A percentile compares a stretch with the other conserved stretches of the same genome.
These are phyloP conservation scores for Plasmodium yoelii DNA, from an alignment of 169 alveolate genomes.

Conservation along the genomic window DNA sequence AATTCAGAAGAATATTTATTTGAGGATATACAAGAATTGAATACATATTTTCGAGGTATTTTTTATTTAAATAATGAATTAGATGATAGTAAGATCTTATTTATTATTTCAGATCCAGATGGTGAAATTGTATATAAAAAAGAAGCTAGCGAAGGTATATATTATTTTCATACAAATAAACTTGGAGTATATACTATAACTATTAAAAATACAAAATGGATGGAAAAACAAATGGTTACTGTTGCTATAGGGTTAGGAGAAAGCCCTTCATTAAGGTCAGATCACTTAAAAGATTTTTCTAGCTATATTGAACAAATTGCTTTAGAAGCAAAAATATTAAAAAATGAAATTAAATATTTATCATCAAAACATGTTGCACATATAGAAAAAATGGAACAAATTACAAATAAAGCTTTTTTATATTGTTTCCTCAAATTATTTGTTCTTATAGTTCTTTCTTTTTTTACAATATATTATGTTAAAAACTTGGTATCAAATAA, in stretches of 20 bases:
- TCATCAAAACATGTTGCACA: conserved; percentile 65
- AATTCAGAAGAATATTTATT: conserved; percentile 69
- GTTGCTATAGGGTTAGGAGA: conserved; percentile 75
- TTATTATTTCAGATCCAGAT: conserved; percentile 66
- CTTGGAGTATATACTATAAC: conserved; percentile 54
- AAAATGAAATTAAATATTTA: conserved; percentile 71
- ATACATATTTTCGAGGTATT: conserved; percentile 67
- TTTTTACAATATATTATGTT: conserved; percentile 65
- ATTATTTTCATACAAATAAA: conserved; percentile 63
- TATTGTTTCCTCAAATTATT: conserved; percentile 69
- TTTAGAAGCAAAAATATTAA: conserved; percentile 55
- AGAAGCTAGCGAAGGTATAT: conserved; percentile 71
- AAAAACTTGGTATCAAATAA: conserved; percentile 71
- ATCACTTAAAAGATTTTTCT: conserved; percentile 62
- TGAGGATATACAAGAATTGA: conserved; percentile 21
- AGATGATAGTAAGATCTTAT: conserved; percentile 42
- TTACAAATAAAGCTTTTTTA: conserved; percentile 69
- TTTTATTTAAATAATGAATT: conserved; percentile 66
- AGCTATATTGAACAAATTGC: conserved; percentile 53
- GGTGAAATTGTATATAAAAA: conserved; percentile 34
- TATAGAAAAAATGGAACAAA: conserved; percentile 69
- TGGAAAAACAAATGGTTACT: conserved; percentile 47
- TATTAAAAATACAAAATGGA: conserved; percentile 58
- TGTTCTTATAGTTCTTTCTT: conserved; percentile 59
- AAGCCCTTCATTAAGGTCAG: conserved; percentile 59